A percentile compares a stretch with the other conserved stretches of the same genome.
These are phyloP conservation scores for Gossypium rotundifolium DNA, from an alignment of 345 rosid genomes.

Conservation along the genomic window DNA sequence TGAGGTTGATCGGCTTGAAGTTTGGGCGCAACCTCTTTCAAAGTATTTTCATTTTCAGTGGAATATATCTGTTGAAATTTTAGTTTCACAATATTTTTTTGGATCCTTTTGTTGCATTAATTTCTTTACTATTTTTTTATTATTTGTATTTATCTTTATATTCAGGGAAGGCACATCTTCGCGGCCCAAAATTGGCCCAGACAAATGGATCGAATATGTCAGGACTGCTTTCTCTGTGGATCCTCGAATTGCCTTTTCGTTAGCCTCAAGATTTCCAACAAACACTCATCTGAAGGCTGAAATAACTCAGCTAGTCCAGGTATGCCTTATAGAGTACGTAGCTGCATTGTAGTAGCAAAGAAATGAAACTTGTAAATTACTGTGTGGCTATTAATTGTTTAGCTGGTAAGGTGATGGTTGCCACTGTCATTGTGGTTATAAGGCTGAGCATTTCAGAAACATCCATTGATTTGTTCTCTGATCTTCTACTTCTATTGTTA, in stretches of 20 bases:
- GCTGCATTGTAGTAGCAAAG: background rate
- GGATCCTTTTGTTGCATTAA: conserved; percentile 9
- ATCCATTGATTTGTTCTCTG: conserved; percentile 16
- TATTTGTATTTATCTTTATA: conserved; percentile 19
- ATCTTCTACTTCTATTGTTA: conserved; percentile 4
- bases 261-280: conserved; percentile 79
- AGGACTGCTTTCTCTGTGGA: conserved; percentile 87
- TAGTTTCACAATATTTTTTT: background rate
- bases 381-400: background rate
- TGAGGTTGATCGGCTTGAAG: conserved; percentile 99
- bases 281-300: conserved; percentile 68
- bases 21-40: conserved; percentile 93
- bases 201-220: conserved; percentile 84
- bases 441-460: conserved; percentile 5
- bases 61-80: background rate
- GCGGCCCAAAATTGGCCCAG: conserved; percentile 66
- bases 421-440: background rate
- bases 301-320: conserved; percentile 92
- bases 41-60: conserved; percentile 43
- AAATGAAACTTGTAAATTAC: background rate
- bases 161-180: conserved; percentile 59
- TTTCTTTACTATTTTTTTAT: background rate
- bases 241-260: conserved; percentile 76
- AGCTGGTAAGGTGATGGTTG: background rate
- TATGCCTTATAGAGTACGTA: conserved; percentile 17